Base-by-base conservation (phyloP, 306 rosid genomes). In the Geum urbanum region DNA sequence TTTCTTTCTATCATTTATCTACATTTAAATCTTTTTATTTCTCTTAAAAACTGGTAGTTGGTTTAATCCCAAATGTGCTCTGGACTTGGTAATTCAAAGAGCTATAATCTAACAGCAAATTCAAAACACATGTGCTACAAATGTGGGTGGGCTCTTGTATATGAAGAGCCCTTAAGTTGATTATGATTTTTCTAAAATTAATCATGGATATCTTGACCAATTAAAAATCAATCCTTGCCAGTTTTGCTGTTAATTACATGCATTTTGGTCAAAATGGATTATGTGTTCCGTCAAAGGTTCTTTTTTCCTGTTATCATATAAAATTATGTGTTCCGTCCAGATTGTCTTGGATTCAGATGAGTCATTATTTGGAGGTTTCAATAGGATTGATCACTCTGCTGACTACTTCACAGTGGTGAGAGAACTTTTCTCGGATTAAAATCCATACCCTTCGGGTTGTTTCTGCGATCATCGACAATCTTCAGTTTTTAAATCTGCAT, bases 291-390 rank as follows among this genome's bases (percentile, higher is more conserved):
- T 27, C 59, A 19, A 0, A 6, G 7, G 8, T 47, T 60, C 2
- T 67, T 22, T 35, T 67, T 8, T 35, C 15, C 15, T 10, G 8
- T 59, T 32, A 35, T 45, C 49, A 2, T 63, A n/a, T 49, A 12
- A 44, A 47, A 16, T 63, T 18, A 18, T 68, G 53, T 39, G 41
- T 66, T 19, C 27, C 69, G 67, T 76, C 19, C 86, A 87, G 99
- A 82, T 94, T 81, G 96, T 79, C 75, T 83, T 94, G 95, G 99
- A 91, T 86, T 86, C 99, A 6, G 97, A 91, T 75, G 86, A 84
- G 51, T 45, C 74, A 10, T 59, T 79, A 72, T 94, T 88, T 57
- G 99, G 96, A 68, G 96, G 97, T 63, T 89, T 82, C 84, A 65
- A 47, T 69, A 84, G 97, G 83, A 79, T 91, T 68, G 78, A 75